Evolutionary conservation across 2,329 filamentous ascomycete species (phyloP).

Genomic region (Colletotrichum sp.): DNA sequence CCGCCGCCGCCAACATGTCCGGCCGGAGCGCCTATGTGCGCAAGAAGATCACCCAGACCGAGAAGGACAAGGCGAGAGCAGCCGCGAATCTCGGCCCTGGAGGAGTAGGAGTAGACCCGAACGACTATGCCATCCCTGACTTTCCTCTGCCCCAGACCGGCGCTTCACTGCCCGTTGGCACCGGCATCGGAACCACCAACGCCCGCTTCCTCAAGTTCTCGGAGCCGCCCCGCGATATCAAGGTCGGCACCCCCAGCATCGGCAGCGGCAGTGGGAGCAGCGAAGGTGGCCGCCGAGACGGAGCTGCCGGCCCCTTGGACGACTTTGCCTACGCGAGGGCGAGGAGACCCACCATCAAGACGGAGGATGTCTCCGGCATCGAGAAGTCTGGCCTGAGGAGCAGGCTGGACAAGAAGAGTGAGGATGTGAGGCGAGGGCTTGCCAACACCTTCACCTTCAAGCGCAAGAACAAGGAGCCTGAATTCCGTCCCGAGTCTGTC

Average conservation of each 20-base stretch:
- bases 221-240: constrained; percentile 38
- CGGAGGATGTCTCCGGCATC: constrained; percentile 58
- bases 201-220: constrained; percentile 52
- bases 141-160: constrained; percentile 40
- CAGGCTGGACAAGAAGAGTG: constrained; percentile 60
- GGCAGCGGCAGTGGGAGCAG: constrained; percentile 45
- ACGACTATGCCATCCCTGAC: constrained; percentile 41
- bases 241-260: constrained; percentile 31
- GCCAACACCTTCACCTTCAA: constrained; percentile 59
- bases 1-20: constrained; percentile 48
- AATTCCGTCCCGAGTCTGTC: constrained; percentile 39
- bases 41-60: constrained; percentile 61
- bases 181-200: constrained; percentile 47
- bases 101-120: constrained; percentile 31
- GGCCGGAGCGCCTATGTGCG: constrained; percentile 63
- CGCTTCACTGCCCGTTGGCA: constrained; percentile 31
- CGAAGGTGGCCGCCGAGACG: constrained; percentile 36
- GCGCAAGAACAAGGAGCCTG: constrained; percentile 47
- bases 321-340: constrained; percentile 49
- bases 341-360: constrained; percentile 47
- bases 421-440: constrained; percentile 57
- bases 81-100: constrained; percentile 32
- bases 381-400: constrained; percentile 59
- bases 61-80: constrained; percentile 41
- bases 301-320: constrained; percentile 34